A percentile compares a stretch with the other conserved stretches of the same genome.
These are phyloP conservation scores for Solidago caesia DNA, from an alignment of 129 eudicot species.

Conservation along the genomic window DNA sequence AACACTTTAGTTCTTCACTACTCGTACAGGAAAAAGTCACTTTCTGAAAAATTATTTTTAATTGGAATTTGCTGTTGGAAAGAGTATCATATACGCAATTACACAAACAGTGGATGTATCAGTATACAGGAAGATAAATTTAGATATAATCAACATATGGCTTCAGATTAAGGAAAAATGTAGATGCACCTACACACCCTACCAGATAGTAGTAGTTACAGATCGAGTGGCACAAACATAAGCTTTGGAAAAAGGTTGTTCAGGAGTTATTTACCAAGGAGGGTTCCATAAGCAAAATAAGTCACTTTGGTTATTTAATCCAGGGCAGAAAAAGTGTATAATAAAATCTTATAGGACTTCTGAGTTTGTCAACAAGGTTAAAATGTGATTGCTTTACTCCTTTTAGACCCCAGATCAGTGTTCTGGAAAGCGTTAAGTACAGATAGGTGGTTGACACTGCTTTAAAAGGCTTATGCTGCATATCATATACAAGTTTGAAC, in stretches of 20 bases:
- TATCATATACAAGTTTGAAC: neutral
- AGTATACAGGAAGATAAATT: slow-evolving; percentile 12
- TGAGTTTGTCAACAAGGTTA: neutral
- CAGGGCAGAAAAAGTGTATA: neutral
- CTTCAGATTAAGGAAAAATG: neutral
- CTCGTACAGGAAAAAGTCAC: too few species aligned
- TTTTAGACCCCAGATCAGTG: neutral
- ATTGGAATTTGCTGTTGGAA: slow-evolving; percentile 3
- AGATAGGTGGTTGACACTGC: neutral
- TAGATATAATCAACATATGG: slow-evolving; percentile 14
- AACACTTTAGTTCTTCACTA: too few species aligned
- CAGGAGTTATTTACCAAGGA: slow-evolving; percentile 3
- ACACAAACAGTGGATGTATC: neutral
- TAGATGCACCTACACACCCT: slow-evolving; percentile 1
- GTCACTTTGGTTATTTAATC: neutral
- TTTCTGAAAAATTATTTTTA: neutral
- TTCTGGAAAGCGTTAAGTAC: neutral
- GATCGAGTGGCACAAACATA: neutral
- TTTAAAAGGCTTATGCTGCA: neutral
- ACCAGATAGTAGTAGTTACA: slow-evolving; percentile 2
- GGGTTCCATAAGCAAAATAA: neutral
- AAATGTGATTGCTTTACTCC: neutral
- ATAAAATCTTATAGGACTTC: neutral
- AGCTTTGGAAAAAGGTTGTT: neutral
- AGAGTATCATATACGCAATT: slow-evolving; percentile 17